phyloP scores from a whole-genome alignment of 257 asterid species.

The Orobanche coerulescens region DNA sequence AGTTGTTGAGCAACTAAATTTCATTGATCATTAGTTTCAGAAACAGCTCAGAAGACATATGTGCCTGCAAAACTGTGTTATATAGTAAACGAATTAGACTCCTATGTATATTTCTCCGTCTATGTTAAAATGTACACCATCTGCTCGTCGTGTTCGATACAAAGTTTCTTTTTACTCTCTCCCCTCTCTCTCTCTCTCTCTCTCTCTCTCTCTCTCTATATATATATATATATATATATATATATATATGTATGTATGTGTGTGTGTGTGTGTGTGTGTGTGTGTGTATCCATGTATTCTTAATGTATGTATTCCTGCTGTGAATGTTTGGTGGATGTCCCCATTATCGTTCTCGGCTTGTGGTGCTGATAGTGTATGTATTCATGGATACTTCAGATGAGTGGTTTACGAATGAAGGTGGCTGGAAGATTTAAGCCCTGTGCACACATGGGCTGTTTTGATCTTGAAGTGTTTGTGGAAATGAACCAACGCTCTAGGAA shows the following conservation, averaged over 20 bases:
- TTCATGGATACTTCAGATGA: constrained; percentile 55
- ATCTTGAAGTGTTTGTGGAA: constrained; percentile 90
- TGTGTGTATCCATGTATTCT: neutral
- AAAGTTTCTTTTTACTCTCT: neutral
- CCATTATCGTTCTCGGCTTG: neutral
- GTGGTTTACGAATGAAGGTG: constrained; percentile 90
- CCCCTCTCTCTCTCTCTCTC: neutral
- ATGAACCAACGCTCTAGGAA: constrained; percentile 96
- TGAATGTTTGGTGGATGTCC: neutral
- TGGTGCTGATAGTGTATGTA: constrained; percentile 17
- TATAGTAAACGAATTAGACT: neutral
- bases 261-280: too few species aligned
- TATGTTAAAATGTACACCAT: neutral
- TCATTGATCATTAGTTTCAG: neutral
- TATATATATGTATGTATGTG: too few species aligned
- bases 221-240: neutral
- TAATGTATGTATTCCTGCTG: constrained; percentile 2
- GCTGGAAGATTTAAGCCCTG: constrained; percentile 95
- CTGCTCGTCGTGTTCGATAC: neutral
- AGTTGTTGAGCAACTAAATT: neutral
- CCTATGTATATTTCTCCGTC: neutral
- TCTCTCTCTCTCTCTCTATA: neutral
- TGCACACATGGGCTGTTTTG: constrained; percentile 95
- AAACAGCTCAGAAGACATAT: neutral
- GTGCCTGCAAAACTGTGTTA: neutral